phyloP scores from a whole-genome alignment of 257 asterid species.

The Jasminum sambac region DNA sequence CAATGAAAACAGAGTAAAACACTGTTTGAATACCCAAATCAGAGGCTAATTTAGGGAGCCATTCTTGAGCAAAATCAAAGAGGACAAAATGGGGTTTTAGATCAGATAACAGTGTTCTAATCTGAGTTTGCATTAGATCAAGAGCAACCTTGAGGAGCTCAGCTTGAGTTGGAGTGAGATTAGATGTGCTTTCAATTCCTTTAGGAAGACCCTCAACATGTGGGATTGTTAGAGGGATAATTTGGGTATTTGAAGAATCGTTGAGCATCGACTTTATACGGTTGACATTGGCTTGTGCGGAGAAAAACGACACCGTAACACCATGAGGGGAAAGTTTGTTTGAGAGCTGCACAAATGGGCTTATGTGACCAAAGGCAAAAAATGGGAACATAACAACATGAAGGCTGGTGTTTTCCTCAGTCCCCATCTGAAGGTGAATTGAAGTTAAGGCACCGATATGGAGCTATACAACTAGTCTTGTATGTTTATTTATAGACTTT shows the following conservation, averaged over 20 bases:
- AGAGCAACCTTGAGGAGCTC: slow-evolving; percentile 52
- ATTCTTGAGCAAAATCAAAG: slow-evolving; percentile 59
- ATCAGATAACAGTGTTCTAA: slow-evolving; percentile 28
- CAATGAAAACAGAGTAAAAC: slow-evolving; percentile 42
- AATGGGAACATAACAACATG: slow-evolving; percentile 54
- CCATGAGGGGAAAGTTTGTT: slow-evolving; percentile 47
- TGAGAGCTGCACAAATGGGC: slow-evolving; percentile 57
- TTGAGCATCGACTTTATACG: slow-evolving; percentile 47
- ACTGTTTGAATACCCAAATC: slow-evolving; percentile 45
- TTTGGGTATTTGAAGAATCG: slow-evolving; percentile 21
- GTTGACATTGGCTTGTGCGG: slow-evolving; percentile 37
- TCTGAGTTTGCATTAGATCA: slow-evolving; percentile 52
- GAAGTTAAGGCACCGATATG: too few relatives aligned
- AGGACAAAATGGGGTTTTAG: slow-evolving; percentile 54
- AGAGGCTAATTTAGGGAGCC: slow-evolving; percentile 50
- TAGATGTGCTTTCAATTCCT: slow-evolving; percentile 50
- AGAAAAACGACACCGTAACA: slow-evolving; percentile 44
- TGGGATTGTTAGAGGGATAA: slow-evolving; percentile 46
- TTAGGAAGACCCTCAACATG: slow-evolving; percentile 46
- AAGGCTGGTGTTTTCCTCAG: slow-evolving; percentile 11
- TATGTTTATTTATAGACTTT: too few relatives aligned
- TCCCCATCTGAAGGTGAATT: neutral
- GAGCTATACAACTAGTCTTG: too few relatives aligned
- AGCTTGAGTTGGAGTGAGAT: slow-evolving; percentile 32
- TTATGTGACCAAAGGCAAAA: slow-evolving; percentile 56